A percentile compares a stretch with the other conserved stretches of the same genome.
phyloP scores from a whole-genome alignment of 2,329 filamentous ascomycete species.

The Penicillium sp. region DNA sequence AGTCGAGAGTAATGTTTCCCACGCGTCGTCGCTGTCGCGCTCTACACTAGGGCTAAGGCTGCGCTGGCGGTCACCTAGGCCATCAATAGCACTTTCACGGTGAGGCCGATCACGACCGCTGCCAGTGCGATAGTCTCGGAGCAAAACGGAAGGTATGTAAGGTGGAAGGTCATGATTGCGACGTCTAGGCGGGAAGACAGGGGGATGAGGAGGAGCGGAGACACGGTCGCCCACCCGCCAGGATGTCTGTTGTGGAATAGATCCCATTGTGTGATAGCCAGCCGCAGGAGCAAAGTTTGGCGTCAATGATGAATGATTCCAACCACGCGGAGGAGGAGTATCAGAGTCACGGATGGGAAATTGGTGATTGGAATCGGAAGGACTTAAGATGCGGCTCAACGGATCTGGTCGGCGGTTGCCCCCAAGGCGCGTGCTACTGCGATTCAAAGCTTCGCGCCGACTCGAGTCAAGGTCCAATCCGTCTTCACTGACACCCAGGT shows the following conservation, averaged over 20 bases:
- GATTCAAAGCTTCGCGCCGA: slow-evolving; percentile 29
- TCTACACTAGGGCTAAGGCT: slow-evolving; percentile 67
- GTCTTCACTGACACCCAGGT: slow-evolving; percentile 27
- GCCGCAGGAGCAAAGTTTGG: slow-evolving; percentile 47
- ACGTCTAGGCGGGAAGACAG: slow-evolving; percentile 26
- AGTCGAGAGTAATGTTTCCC: slow-evolving; percentile 78
- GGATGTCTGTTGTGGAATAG: slow-evolving; percentile 21
- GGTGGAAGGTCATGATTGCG: slow-evolving; percentile 20
- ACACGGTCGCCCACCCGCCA: neutral
- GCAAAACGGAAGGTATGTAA: slow-evolving; percentile 29
- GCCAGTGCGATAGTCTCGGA: slow-evolving; percentile 36
- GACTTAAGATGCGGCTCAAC: slow-evolving; percentile 1
- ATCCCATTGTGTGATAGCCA: slow-evolving; percentile 24
- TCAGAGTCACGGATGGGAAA: neutral
- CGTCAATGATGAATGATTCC: slow-evolving; percentile 31
- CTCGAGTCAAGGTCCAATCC: slow-evolving; percentile 30
- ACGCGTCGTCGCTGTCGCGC: slow-evolving; percentile 57
- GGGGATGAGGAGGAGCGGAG: slow-evolving; percentile 11
- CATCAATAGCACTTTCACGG: slow-evolving; percentile 53
- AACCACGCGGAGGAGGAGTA: neutral
- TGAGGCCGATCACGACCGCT: slow-evolving; percentile 21
- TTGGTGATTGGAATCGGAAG: slow-evolving; percentile 29
- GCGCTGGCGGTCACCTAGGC: slow-evolving; percentile 78
- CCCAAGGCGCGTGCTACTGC: slow-evolving; percentile 4
- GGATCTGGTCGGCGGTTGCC: slow-evolving; percentile 4